Base-by-base conservation (phyloP, 768 basidiomycete genomes). In the Podaxis sp. region DNA sequence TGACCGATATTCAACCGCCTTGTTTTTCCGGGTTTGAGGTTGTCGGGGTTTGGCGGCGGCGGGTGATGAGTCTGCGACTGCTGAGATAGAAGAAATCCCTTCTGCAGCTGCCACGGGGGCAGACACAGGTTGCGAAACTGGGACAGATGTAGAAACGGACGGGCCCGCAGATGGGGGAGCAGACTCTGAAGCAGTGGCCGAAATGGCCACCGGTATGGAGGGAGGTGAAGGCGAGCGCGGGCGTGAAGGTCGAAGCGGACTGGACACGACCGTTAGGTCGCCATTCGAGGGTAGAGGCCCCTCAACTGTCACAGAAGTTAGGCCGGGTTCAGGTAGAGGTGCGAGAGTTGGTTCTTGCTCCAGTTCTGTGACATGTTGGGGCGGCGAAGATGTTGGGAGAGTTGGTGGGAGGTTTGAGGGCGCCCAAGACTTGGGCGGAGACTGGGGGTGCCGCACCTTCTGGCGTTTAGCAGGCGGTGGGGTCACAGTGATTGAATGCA, bases 1-100 rank as follows among this genome's bases (percentile, higher is more conserved):
- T n/a, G 59, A 61, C 16, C 37, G 42, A 40, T 61, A 61, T 48
- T 54, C 44, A 6, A 61, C 50, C 1, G 16, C 25, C 21, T 47
- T 32, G 32, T 32, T 35, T 9, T 32, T 54, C 28, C 50, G 36
- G 23, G 32, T 54, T 23, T 23, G 48, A 71, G 46, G 72, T 70
- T 47, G 57, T 55, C 36, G 64, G 68, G 62, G 67, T 71, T 50
- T 82, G 32, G 18, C 16, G 16, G 14, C 25, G 18, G 55, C 54
- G 7, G 40, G 7, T 46, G 55, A 47, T 48, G 47, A 28, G 18
- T 28, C 38, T 14, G 36, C n/a, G 27, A 6, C 21, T 21, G 54
- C 23, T 23, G 16, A 55, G n/a, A 44, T 27, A 25, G 53, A 54
- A 11, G 37, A 37, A 37, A 25, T 37, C 3, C 11, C 40, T 14